These are phyloP conservation scores for Chaetomium globosum DNA, from an alignment of 2,329 filamentous ascomycete genomes.

Conservation along the genomic window DNA sequence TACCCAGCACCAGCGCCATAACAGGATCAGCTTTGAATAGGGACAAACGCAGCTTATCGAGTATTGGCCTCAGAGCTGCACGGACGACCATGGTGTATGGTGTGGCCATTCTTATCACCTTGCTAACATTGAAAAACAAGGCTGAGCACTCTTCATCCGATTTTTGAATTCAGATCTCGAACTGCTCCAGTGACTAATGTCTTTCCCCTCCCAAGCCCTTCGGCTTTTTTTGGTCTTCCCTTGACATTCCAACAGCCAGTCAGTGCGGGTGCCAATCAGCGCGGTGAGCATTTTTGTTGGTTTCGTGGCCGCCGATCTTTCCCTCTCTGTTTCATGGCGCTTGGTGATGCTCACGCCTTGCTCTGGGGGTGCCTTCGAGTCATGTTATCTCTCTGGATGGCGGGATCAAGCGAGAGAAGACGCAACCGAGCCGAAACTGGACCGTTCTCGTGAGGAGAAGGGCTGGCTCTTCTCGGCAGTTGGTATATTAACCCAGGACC, in stretches of 20 bases:
- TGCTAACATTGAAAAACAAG: not conserved
- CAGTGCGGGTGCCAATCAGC: not conserved
- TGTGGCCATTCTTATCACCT: not conserved
- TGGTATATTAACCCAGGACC: not conserved
- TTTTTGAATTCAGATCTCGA: slow-evolving; percentile 8
- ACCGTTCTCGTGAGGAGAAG: not conserved
- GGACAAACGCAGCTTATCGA: too few relatives aligned
- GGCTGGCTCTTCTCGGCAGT: slow-evolving; percentile 13
- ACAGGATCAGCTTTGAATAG: too few relatives aligned
- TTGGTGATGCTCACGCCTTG: not conserved
- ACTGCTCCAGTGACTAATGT: not conserved
- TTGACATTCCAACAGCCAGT: not conserved
- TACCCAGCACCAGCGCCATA: too few relatives aligned
- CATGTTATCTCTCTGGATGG: not conserved
- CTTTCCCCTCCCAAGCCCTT: not conserved
- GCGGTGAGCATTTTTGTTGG: not conserved
- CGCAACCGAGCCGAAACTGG: not conserved
- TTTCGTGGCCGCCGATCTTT: slow-evolving; percentile 6
- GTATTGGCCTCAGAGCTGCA: too few relatives aligned
- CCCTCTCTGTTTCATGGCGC: not conserved
- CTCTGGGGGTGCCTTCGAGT: not conserved
- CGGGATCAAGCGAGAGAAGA: not conserved
- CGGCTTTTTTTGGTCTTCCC: not conserved
- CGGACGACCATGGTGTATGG: too few relatives aligned
- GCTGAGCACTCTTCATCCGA: not conserved